Evolutionary conservation across 139 green algal genomes (phyloP).

Genomic region (Chara braunii): DNA sequence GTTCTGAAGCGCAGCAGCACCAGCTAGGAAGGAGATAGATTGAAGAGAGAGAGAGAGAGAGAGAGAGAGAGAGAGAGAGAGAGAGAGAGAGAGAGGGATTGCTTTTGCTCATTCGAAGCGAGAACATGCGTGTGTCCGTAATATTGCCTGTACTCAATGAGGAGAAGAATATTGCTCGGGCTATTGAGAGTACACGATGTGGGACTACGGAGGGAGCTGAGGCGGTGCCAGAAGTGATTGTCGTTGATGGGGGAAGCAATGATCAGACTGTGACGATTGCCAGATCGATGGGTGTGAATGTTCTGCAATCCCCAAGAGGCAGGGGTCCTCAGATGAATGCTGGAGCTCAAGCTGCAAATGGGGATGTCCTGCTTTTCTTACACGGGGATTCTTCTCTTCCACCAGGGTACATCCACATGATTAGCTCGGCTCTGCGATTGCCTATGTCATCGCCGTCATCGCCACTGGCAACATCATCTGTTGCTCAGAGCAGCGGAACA

Average conservation of each 20-base stretch:
- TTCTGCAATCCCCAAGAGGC: not conserved
- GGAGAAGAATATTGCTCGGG: too few relatives aligned
- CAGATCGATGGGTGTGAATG: slow-evolving; percentile 2
- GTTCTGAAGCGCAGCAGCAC: too few relatives aligned
- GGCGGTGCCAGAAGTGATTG: slow-evolving; percentile 27
- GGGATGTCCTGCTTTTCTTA: slow-evolving; percentile 42
- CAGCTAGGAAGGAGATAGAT: too few relatives aligned
- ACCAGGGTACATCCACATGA: not conserved
- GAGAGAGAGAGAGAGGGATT: too few relatives aligned
- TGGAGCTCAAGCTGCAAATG: slow-evolving; percentile 23
- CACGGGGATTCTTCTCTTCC: slow-evolving; percentile 37
- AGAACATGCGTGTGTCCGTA: too few relatives aligned
- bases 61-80: too few relatives aligned
- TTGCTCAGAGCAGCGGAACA: not conserved
- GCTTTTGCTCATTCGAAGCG: too few relatives aligned
- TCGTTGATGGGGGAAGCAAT: slow-evolving; percentile 37
- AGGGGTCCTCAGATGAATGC: slow-evolving; percentile 40
- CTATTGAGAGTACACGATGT: too few relatives aligned
- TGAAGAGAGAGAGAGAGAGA: too few relatives aligned
- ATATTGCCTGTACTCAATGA: too few relatives aligned
- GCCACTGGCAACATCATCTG: not conserved
- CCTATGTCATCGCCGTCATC: not conserved
- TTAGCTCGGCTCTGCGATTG: not conserved
- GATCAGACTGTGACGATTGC: slow-evolving; percentile 32
- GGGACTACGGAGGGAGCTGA: too few relatives aligned